Conservation (phyloP, 805 yeast species). For the Ogataea ramenticola region DNA sequence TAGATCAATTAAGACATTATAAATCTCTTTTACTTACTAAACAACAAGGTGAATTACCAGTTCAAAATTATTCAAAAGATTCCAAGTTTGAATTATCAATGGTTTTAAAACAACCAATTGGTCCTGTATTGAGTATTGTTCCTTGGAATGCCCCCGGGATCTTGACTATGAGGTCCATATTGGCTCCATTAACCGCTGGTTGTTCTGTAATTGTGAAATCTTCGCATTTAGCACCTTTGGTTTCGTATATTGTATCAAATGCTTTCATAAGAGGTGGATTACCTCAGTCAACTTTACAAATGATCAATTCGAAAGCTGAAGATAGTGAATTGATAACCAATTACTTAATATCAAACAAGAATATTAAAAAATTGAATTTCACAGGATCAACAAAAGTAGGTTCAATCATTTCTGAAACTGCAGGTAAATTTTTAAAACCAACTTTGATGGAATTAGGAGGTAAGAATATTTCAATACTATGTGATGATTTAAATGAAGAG, state of each 20-base stretch:
- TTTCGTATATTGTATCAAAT: constrained; percentile 26
- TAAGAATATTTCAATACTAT: constrained; percentile 31
- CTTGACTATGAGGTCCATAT: constrained; percentile 30
- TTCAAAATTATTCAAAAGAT: constrained; percentile 6
- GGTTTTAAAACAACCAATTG: constrained; percentile 31
- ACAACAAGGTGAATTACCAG: constrained; percentile 14
- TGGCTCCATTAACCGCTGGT: constrained; percentile 41
- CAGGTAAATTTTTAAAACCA: constrained; percentile 34
- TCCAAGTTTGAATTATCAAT: constrained; percentile 11
- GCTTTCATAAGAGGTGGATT: constrained; percentile 32
- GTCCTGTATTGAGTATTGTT: constrained; percentile 37
- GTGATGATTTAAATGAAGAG: constrained; percentile 23
- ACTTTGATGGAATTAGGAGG: constrained; percentile 39
- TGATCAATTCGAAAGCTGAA: constrained; percentile 25
- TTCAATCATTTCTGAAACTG: constrained; percentile 25
- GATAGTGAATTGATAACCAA: constrained; percentile 22
- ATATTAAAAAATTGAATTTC: constrained; percentile 33
- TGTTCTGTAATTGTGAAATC: constrained; percentile 38
- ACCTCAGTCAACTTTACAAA: constrained; percentile 28
- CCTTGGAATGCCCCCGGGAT: constrained; percentile 46
- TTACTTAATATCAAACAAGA: constrained; percentile 18
- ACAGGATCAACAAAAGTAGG: constrained; percentile 41
- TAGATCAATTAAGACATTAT: constrained; percentile 26
- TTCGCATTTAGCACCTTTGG: constrained; percentile 30
- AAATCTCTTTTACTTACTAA: constrained; percentile 13